These are phyloP conservation scores for Schoenoplectus tabernaemontani DNA, from an alignment of 202 grass and related monocot species.

Conservation along the genomic window DNA sequence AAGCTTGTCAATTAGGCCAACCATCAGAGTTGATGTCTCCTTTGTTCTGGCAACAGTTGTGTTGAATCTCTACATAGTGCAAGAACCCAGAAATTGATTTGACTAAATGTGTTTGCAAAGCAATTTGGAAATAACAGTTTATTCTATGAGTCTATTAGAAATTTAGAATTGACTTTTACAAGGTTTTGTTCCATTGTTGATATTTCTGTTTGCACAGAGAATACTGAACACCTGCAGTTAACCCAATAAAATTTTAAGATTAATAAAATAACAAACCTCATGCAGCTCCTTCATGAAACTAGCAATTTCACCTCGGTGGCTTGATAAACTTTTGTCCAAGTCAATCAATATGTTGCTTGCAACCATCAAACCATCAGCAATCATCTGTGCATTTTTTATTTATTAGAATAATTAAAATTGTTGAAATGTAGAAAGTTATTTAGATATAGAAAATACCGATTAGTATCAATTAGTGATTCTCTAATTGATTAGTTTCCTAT, in stretches of 20 bases:
- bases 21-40: conserved; percentile 54
- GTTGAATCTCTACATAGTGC: conserved; percentile 50
- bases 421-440: too few species aligned
- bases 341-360: conserved; percentile 54
- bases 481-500: too few species aligned
- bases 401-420: conserved; percentile 26
- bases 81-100: background rate
- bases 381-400: conserved; percentile 49
- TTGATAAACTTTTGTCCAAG: conserved; percentile 55
- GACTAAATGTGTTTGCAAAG: background rate
- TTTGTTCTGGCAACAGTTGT: conserved; percentile 53
- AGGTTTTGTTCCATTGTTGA: background rate
- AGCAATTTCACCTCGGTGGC: conserved; percentile 57
- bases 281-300: conserved; percentile 66
- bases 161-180: background rate
- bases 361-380: conserved; percentile 53
- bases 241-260: background rate
- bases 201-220: background rate
- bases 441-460: too few species aligned
- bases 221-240: background rate
- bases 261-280: conserved; percentile 53
- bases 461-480: too few species aligned
- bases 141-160: background rate
- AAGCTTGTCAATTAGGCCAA: conserved; percentile 57
- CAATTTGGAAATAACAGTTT: background rate